Conservation (phyloP, 768 basidiomycete species). For the Brasilioporus rufonigricans region DNA sequence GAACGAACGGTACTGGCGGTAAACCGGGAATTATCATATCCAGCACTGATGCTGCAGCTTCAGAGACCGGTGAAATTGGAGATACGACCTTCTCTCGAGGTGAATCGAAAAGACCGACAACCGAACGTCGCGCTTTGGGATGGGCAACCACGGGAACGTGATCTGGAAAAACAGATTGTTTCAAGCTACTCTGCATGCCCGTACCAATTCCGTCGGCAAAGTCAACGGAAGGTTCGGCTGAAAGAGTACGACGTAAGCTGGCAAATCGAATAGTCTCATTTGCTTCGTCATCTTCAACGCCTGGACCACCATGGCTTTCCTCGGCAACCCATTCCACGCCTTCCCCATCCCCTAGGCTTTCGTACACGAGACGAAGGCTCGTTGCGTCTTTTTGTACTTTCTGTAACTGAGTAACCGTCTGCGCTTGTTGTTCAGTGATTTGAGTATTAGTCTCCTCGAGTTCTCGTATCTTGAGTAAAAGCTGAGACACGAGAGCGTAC, state of each 20-base stretch:
- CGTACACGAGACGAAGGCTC: conserved; percentile 67
- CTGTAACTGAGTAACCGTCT: conserved; percentile 60
- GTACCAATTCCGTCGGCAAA: conserved; percentile 19
- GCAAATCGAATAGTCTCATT: conserved; percentile 33
- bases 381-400: conserved; percentile 72
- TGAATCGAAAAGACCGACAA: conserved; percentile 61
- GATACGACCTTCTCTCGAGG: conserved; percentile 14
- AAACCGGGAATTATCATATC: conserved; percentile 35
- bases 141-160: conserved; percentile 18
- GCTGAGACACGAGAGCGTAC: conserved; percentile 63
- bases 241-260: conserved; percentile 26
- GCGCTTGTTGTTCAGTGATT: conserved; percentile 62
- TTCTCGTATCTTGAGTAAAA: conserved; percentile 72
- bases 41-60: conserved; percentile 21
- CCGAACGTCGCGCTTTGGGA: conserved; percentile 46
- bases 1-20: conserved; percentile 35
- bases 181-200: conserved; percentile 29
- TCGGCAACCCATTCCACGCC: conserved; percentile 42
- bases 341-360: conserved; percentile 57
- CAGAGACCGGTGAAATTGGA: conserved; percentile 11
- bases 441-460: conserved; percentile 69
- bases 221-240: conserved; percentile 21
- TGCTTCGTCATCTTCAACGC: conserved; percentile 25
- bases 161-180: conserved; percentile 10
- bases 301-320: conserved; percentile 36